A percentile compares a stretch with the other conserved stretches of the same genome.
Evolutionary conservation across 345 rosid species (phyloP).

Genomic region (Melastoma malabathricum): DNA sequence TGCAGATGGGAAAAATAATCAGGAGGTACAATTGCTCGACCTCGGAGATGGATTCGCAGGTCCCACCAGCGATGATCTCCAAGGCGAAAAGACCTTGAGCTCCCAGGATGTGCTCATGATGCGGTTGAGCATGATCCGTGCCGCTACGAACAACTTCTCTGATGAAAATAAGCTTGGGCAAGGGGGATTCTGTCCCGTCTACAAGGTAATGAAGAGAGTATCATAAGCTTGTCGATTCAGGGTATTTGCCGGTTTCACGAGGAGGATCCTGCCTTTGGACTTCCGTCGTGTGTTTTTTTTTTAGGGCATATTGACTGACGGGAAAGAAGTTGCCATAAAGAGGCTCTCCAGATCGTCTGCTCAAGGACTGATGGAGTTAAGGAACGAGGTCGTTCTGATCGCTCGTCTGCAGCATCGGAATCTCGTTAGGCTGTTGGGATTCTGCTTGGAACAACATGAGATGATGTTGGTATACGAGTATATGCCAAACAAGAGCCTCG

Average conservation of each 20-base stretch:
- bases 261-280: too few relatives aligned
- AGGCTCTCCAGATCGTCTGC: slow-evolving; percentile 16
- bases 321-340: slow-evolving; percentile 16
- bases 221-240: neutral
- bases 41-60: slow-evolving; percentile 2
- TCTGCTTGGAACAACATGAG: too few relatives aligned
- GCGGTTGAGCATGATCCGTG: too few relatives aligned
- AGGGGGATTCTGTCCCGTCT: too few relatives aligned
- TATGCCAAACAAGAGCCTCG: too few relatives aligned
- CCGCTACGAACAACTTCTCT: too few relatives aligned
- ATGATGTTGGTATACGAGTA: too few relatives aligned
- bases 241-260: neutral
- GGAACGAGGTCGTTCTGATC: slow-evolving; percentile 13
- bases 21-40: slow-evolving; percentile 11
- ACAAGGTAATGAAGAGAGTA: too few relatives aligned
- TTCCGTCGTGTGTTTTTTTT: neutral
- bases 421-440: slow-evolving; percentile 13
- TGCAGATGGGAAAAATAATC: slow-evolving; percentile 2
- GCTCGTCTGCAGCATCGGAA: slow-evolving; percentile 16
- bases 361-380: slow-evolving; percentile 16
- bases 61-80: neutral
- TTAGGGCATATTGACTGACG: slow-evolving; percentile 11
- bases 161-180: too few relatives aligned
- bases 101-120: neutral
- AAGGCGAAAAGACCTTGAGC: slow-evolving; percentile 3